These are phyloP conservation scores for Hemerocallis citrina DNA, from an alignment of 106 monocot species.

Conservation along the genomic window DNA sequence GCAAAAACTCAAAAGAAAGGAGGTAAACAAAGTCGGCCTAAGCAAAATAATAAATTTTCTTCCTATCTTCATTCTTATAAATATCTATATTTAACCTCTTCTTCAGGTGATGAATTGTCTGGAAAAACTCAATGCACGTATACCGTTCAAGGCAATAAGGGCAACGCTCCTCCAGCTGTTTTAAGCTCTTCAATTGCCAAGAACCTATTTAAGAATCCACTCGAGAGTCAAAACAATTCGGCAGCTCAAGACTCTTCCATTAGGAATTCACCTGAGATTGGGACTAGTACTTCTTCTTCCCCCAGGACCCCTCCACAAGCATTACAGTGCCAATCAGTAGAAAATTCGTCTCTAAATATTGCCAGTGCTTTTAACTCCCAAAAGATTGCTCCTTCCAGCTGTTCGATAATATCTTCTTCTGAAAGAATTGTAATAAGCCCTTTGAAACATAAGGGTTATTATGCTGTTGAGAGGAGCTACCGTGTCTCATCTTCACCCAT, in stretches of 20 bases:
- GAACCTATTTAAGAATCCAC: no score
- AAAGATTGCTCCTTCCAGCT: slow-evolving; percentile 27
- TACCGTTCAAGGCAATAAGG: background rate
- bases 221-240: no score
- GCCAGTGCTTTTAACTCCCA: slow-evolving; percentile 1
- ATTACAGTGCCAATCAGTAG: slow-evolving; percentile 14
- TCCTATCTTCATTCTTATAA: background rate
- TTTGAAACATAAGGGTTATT: slow-evolving; percentile 47
- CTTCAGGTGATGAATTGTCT: slow-evolving; percentile 12
- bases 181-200: no score
- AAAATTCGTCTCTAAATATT: slow-evolving; percentile 6
- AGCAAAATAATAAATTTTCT: background rate
- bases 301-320: slow-evolving; percentile 44
- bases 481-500: slow-evolving; percentile 49
- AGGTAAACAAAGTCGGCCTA: slow-evolving; percentile 14
- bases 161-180: background rate
- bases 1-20: background rate
- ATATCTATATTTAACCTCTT: background rate
- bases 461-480: slow-evolving; percentile 64
- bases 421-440: slow-evolving; percentile 77
- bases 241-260: slow-evolving; percentile 33
- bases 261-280: slow-evolving; percentile 8
- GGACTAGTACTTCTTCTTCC: slow-evolving; percentile 21
- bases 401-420: slow-evolving; percentile 56
- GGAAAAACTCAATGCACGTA: slow-evolving; percentile 4